These are phyloP conservation scores for Kwoniella sp. DNA, from an alignment of 768 basidiomycete genomes.

Conservation along the genomic window DNA sequence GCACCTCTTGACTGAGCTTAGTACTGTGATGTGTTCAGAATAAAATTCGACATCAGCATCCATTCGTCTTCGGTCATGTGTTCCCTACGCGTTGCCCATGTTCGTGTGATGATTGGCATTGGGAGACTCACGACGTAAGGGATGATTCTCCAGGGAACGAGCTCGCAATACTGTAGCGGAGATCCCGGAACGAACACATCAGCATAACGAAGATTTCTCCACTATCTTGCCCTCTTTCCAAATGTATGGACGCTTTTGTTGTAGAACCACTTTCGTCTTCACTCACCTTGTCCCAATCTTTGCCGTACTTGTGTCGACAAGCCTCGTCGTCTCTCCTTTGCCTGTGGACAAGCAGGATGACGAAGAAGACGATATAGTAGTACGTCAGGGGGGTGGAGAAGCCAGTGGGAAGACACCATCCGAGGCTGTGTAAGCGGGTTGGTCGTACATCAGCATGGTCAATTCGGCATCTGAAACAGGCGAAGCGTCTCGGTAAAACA, in stretches of 20 bases:
- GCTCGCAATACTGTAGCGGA: conserved; percentile 66
- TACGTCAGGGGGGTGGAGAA: conserved; percentile 92
- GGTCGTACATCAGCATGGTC: neutral
- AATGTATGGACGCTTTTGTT: no score
- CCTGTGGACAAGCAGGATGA: conserved; percentile 83
- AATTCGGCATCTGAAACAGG: neutral
- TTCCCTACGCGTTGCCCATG: no score
- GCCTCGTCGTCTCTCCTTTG: conserved; percentile 88
- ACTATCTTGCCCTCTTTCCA: no score
- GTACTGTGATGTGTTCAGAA: no score
- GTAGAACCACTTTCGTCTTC: no score
- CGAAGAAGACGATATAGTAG: conserved; percentile 89
- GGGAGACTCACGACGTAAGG: conserved; percentile 66
- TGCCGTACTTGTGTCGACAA: conserved; percentile 90
- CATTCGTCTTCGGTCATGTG: no score
- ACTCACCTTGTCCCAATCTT: conserved; percentile 75
- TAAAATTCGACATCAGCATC: no score
- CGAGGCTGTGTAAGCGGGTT: conserved; percentile 50
- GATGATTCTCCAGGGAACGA: conserved; percentile 82
- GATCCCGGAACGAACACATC: neutral
- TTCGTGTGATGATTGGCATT: no score
- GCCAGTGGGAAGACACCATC: conserved; percentile 93
- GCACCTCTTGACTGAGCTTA: no score
- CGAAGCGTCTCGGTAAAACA: neutral
- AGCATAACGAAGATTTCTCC: neutral